Base-by-base conservation (phyloP, 805 yeast genomes). In the Blastobotrys attinorum region DNA sequence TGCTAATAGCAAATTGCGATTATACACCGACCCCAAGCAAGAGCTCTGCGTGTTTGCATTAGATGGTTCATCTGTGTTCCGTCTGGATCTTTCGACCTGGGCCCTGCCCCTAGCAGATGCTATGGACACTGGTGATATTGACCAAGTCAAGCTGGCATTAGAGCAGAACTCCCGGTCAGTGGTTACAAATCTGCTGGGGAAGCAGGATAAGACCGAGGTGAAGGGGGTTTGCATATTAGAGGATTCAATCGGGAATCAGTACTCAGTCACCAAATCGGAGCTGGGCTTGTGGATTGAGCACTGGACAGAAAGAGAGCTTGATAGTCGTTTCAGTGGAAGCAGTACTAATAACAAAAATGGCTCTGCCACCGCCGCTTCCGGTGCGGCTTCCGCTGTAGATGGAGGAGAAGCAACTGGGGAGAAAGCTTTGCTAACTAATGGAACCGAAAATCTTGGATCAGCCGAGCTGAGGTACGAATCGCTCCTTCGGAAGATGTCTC, bases 101-200 rank as follows among this genome's bases (percentile, higher is more conserved):
- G 43, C 47, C 6, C 20, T 35, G 4, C 42, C 49, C 17, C 37
- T 47, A 31, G 23, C 43, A 15, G 13, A 25, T 11, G 47, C 49
- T 11, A n/a, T 47, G 22, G 35, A 29, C 13, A 10, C 27, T 16
- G 42, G 39, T 1, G 48, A 53, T 16, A 7, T 23, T 16, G 22
- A 21, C 7, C 21, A 33, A 8, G 43, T 40, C 2, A n/a, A 20
- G 15, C 31, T n/a, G 6, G 32, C 22, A 10, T 7, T 32, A 11
- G 31, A 21, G 4, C 20, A 31, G 23, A 18, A 23, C 4, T 11
- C 16, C 4, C 66, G 62, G 33, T 31, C 65, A 0, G 38, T 64
- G 15, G 45, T 48, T 22, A 34, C 61, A 18, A 39, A 57, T 4
- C 59, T 58, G 3, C 18, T 39, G 11, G 22, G 29, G n/a, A 17